These are phyloP conservation scores for Coprinellus aureogranulatus DNA, from an alignment of 768 basidiomycete species.

Conservation along the genomic window DNA sequence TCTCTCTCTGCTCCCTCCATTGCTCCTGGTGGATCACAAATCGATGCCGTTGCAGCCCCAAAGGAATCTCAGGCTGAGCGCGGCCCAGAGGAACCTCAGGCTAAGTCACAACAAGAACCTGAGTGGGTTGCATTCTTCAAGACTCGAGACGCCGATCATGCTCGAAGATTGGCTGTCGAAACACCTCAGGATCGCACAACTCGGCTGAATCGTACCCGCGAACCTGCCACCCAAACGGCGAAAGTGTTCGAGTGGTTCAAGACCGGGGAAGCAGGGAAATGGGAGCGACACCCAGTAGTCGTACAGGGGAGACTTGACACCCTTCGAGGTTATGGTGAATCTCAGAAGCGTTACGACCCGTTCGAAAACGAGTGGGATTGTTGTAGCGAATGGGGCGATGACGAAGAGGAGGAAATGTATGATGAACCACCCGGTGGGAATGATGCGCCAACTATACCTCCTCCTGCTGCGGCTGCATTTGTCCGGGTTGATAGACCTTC, in stretches of 20 bases:
- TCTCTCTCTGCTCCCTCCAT: not conserved
- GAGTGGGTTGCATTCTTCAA: not conserved
- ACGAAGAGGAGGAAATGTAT: not conserved
- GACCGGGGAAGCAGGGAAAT: not conserved
- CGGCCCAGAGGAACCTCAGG: too few species aligned
- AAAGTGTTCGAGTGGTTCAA: not conserved
- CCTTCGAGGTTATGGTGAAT: not conserved
- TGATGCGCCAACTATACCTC: not conserved
- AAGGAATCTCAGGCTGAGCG: not conserved
- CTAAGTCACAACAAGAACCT: too few species aligned
- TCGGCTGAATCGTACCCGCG: not conserved
- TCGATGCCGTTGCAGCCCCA: not conserved
- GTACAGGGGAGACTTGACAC: not conserved
- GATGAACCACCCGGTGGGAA: too few species aligned
- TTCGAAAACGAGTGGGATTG: constrained; percentile 8
- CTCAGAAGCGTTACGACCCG: not conserved
- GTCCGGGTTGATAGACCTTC: not conserved
- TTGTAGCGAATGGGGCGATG: not conserved
- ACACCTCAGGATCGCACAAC: not conserved
- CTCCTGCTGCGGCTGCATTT: not conserved
- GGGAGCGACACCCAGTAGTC: not conserved
- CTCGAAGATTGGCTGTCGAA: not conserved
- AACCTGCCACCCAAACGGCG: not conserved
- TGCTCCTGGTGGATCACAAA: too few species aligned
- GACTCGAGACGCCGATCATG: not conserved